A percentile compares a stretch with the other conserved stretches of the same genome.
These are phyloP conservation scores for Aspergillus sp. DNA, from an alignment of 2,329 filamentous ascomycete genomes.

Conservation along the genomic window DNA sequence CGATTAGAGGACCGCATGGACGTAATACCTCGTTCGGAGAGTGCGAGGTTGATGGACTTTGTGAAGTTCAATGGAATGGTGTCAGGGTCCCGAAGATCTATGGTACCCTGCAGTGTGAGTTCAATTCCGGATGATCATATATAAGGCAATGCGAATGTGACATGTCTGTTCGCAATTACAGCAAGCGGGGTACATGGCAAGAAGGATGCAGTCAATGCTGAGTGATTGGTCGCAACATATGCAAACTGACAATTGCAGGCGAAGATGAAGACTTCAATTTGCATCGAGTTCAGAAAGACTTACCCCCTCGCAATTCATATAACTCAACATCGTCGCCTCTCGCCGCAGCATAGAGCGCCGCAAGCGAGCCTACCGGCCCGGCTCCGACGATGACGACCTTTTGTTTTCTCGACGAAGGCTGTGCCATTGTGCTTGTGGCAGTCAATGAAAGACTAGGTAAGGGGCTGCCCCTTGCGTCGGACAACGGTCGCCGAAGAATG, in stretches of 20 bases:
- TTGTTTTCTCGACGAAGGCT: constrained; percentile 41
- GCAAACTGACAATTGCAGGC: not conserved
- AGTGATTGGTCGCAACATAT: not conserved
- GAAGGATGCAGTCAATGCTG: not conserved
- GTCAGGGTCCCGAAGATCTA: constrained; percentile 81
- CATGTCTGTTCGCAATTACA: not conserved
- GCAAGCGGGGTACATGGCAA: not conserved
- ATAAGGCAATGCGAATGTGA: constrained; percentile 1
- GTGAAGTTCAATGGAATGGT: constrained; percentile 91
- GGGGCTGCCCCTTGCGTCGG: not conserved
- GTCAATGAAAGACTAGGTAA: not conserved
- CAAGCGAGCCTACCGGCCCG: constrained; percentile 87
- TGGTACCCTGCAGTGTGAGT: constrained; percentile 9
- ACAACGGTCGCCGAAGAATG: not conserved
- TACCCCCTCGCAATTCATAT: constrained; percentile 90
- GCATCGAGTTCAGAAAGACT: constrained; percentile 30
- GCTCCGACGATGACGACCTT: constrained; percentile 86
- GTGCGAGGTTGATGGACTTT: constrained; percentile 95
- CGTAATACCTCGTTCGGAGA: constrained; percentile 91
- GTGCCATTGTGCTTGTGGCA: constrained; percentile 12
- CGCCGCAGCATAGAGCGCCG: constrained; percentile 86
- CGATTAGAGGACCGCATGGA: constrained; percentile 72
- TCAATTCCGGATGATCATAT: not conserved
- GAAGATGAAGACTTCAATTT: not conserved
- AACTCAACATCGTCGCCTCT: constrained; percentile 88